Conservation (phyloP, 257 asterid genomes). For the Plectranthus barbatus region DNA sequence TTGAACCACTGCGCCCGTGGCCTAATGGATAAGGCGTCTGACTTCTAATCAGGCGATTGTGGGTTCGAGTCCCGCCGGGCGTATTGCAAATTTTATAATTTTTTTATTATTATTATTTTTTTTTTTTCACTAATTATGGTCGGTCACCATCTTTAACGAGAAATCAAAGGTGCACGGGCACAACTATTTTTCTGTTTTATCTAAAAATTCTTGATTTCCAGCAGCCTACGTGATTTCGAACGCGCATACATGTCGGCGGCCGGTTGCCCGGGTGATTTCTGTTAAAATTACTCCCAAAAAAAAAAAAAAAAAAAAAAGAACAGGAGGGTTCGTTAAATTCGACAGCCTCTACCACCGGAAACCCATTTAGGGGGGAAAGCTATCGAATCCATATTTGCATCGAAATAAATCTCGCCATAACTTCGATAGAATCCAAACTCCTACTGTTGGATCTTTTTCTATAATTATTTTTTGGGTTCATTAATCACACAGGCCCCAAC, state of each 20-base stretch:
- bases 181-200: too few species aligned
- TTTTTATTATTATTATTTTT: too few species aligned
- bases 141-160: background rate
- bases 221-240: too few species aligned
- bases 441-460: background rate
- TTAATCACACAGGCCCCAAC: background rate
- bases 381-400: background rate
- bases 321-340: too few species aligned
- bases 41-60: conserved; percentile 99
- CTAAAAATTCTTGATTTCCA: too few species aligned
- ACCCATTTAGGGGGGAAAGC: background rate
- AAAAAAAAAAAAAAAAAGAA: too few species aligned
- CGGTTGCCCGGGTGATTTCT: background rate
- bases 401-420: background rate
- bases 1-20: conserved; percentile 83
- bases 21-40: conserved; percentile 99
- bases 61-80: conserved; percentile 99
- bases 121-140: background rate
- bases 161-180: too few species aligned
- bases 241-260: background rate
- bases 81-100: conserved; percentile 15
- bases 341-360: background rate
- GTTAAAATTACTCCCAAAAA: too few species aligned
- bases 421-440: conserved; percentile 3
- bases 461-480: background rate